phyloP scores from a whole-genome alignment of 73 alveolate species.

The Effrenium voratum region DNA sequence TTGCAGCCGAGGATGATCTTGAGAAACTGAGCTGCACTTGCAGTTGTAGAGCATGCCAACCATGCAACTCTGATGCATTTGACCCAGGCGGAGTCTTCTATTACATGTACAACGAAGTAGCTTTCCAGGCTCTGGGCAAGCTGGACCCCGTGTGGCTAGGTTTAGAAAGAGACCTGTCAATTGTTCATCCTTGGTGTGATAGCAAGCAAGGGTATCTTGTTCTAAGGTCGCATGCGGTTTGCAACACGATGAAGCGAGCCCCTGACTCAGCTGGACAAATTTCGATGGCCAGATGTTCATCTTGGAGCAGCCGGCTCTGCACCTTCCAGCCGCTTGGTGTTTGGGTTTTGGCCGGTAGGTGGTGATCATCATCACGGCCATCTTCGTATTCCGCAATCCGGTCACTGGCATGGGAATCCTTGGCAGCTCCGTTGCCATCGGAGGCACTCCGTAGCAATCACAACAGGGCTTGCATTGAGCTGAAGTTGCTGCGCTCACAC shows the following conservation, averaged over 20 bases:
- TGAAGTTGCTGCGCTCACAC: too few species aligned
- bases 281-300: too few species aligned
- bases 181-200: neutral
- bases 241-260: slow-evolving; percentile 94
- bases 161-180: neutral
- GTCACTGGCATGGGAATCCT: slow-evolving; percentile 83
- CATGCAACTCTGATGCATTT: neutral
- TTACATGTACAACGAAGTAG: slow-evolving; percentile 93
- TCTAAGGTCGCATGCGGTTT: slow-evolving; percentile 87
- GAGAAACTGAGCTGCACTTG: slow-evolving; percentile 28
- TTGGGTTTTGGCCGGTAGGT: neutral
- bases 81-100: slow-evolving; percentile 70
- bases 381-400: slow-evolving; percentile 91
- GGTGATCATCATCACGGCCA: slow-evolving; percentile 93
- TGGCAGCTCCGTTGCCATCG: slow-evolving; percentile 90
- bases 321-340: neutral
- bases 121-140: slow-evolving; percentile 90
- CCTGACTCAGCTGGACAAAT: too few species aligned
- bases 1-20: slow-evolving; percentile 76
- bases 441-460: slow-evolving; percentile 25
- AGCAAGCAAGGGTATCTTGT: too few species aligned
- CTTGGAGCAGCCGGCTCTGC: neutral
- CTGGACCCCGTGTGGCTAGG: slow-evolving; percentile 84
- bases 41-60: neutral
- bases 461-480: too few species aligned